Evolutionary conservation across 192 early-diverging fungal genomes (phyloP).

Genomic region (Podila epigama): DNA sequence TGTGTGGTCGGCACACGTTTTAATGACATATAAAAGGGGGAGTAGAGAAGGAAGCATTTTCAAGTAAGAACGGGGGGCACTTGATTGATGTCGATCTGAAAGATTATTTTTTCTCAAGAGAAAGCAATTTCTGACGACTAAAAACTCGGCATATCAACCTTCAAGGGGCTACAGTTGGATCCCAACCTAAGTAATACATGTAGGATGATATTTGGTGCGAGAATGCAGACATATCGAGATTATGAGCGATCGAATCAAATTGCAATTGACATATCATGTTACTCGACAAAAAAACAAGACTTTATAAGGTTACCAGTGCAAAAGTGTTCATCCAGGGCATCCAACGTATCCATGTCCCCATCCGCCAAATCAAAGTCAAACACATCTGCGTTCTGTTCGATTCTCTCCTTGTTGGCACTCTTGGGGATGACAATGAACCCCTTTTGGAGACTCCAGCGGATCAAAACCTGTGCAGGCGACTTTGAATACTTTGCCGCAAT

Average conservation of each 20-base stretch:
- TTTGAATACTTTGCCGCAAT: constrained; percentile 63
- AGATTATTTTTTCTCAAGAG: not conserved
- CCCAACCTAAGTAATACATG: not conserved
- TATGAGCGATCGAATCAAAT: not conserved
- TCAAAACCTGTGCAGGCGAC: constrained; percentile 61
- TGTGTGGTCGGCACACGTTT: no score
- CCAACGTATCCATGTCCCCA: constrained; percentile 65
- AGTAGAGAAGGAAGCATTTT: no score
- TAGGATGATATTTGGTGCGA: not conserved
- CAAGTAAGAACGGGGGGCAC: no score
- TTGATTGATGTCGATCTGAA: no score
- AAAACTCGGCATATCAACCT: no score
- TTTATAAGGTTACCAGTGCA: constrained; percentile 41
- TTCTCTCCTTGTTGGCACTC: constrained; percentile 56
- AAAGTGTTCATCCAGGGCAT: constrained; percentile 59
- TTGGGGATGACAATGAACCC: constrained; percentile 67
- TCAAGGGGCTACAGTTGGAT: not conserved
- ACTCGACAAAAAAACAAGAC: no score
- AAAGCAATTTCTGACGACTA: not conserved
- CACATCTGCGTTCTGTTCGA: constrained; percentile 66
- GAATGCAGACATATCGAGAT: not conserved
- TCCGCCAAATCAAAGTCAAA: constrained; percentile 64
- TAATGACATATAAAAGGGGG: no score
- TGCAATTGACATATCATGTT: not conserved
- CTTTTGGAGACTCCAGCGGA: constrained; percentile 68